phyloP scores from a whole-genome alignment of 2,329 filamentous ascomycete genomes.

The Xylariaceae sp. region DNA sequence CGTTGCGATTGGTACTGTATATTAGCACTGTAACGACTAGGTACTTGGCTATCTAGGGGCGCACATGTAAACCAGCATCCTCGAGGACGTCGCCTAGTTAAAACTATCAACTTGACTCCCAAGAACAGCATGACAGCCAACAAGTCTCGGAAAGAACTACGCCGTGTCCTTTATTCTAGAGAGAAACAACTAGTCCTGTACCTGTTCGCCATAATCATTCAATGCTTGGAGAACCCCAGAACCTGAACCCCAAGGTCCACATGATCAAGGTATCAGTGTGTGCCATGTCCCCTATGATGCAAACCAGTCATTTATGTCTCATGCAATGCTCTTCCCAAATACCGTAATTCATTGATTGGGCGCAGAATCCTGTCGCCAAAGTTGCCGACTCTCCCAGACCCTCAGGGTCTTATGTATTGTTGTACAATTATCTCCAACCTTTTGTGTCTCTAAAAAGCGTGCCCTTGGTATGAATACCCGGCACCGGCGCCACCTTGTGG shows the following conservation, averaged over 20 bases:
- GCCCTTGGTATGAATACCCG: slow-evolving; percentile 27
- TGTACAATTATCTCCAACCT: slow-evolving; percentile 1
- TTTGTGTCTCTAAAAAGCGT: slow-evolving; percentile 26
- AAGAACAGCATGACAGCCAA: background rate
- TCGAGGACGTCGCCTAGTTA: too few relatives aligned
- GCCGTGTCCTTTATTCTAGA: background rate
- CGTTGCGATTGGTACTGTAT: too few relatives aligned
- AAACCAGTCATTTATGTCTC: slow-evolving; percentile 9
- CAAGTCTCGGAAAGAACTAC: background rate
- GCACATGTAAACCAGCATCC: too few relatives aligned
- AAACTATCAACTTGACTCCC: too few relatives aligned
- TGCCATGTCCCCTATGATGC: slow-evolving; percentile 10
- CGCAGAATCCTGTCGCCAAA: slow-evolving; percentile 5
- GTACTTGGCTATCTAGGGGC: too few relatives aligned
- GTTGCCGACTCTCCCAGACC: slow-evolving; percentile 1
- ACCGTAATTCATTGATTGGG: background rate
- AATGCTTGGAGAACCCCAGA: slow-evolving; percentile 2
- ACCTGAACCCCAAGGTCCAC: background rate
- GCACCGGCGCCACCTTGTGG: slow-evolving; percentile 4
- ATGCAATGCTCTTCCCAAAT: slow-evolving; percentile 13
- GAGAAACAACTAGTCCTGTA: background rate
- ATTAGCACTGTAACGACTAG: too few relatives aligned
- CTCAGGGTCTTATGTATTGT: background rate
- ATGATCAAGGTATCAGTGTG: slow-evolving; percentile 3
- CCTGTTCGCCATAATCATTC: background rate